Percentiles rank a stretch among this genome's conserved stretches.
Evolutionary conservation across 2,329 filamentous ascomycete genomes (phyloP).

Genomic region (Cadophora sp.): DNA sequence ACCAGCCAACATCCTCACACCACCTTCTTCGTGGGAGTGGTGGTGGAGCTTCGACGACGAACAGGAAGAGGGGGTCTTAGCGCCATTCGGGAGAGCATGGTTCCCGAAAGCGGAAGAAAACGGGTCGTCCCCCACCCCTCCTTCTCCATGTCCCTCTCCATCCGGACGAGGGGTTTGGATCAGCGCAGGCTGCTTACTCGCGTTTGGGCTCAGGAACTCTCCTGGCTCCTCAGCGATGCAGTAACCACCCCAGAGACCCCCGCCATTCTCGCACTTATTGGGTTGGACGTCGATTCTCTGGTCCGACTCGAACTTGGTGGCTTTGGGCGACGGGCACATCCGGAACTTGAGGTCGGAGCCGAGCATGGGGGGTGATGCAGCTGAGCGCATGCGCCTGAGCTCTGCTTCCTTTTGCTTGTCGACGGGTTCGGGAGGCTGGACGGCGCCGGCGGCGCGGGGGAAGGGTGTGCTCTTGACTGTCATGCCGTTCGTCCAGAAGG

Average conservation of each 20-base stretch:
- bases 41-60: constrained; percentile 18
- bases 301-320: constrained; percentile 82
- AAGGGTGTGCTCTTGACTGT: constrained; percentile 37
- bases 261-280: constrained; percentile 63
- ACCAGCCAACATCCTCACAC: constrained; percentile 44
- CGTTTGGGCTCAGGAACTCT: constrained; percentile 45
- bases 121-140: constrained; percentile 44
- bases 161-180: constrained; percentile 49
- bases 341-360: constrained; percentile 83
- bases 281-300: constrained; percentile 63
- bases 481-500: constrained; percentile 47
- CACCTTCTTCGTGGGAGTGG: too few relatives aligned
- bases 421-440: constrained; percentile 26
- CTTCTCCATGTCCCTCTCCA: too few relatives aligned
- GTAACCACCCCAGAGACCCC: constrained; percentile 80
- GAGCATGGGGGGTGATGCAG: constrained; percentile 82
- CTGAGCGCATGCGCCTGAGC: constrained; percentile 62
- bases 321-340: constrained; percentile 81
- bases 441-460: constrained; percentile 27
- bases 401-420: constrained; percentile 43
- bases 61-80: constrained; percentile 21
- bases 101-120: constrained; percentile 42
- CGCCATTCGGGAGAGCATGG: constrained; percentile 25
- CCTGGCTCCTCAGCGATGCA: constrained; percentile 55
- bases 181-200: constrained; percentile 41